These are phyloP conservation scores for Tylopilus sp. DNA, from an alignment of 768 basidiomycete genomes.

Conservation along the genomic window DNA sequence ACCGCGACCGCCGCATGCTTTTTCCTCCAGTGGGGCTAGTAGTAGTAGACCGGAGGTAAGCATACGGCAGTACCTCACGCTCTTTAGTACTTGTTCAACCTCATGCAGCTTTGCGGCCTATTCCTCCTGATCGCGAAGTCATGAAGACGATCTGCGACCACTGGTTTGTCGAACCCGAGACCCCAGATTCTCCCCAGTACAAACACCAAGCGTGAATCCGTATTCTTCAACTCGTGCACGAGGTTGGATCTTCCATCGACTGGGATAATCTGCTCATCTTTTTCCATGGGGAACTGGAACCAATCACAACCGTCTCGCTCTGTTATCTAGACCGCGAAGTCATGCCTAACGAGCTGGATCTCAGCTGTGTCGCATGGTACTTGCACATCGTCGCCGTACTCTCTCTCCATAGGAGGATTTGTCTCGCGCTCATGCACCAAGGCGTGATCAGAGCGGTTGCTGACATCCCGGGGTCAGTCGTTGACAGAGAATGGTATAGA, in stretches of 20 bases:
- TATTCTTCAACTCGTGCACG: slow-evolving; percentile 26
- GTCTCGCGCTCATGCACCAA: slow-evolving; percentile 18
- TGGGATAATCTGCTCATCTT: slow-evolving; percentile 22
- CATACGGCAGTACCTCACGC: too few relatives aligned
- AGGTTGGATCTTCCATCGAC: slow-evolving; percentile 16
- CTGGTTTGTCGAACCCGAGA: slow-evolving; percentile 27
- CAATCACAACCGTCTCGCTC: slow-evolving; percentile 20
- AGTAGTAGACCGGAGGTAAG: too few relatives aligned
- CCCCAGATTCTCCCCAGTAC: slow-evolving; percentile 14
- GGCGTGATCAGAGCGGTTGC: slow-evolving; percentile 23
- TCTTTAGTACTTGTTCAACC: slow-evolving; percentile 25
- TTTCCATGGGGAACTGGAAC: slow-evolving; percentile 18
- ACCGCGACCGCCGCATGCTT: too few relatives aligned
- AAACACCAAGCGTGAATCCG: slow-evolving; percentile 28
- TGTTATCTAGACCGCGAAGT: slow-evolving; percentile 26
- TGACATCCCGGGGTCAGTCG: slow-evolving; percentile 20
- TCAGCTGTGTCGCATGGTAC: slow-evolving; percentile 29
- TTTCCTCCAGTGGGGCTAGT: too few relatives aligned
- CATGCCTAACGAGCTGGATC: slow-evolving; percentile 15
- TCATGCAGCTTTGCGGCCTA: too few relatives aligned
- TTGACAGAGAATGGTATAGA: slow-evolving; percentile 13
- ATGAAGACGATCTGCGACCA: slow-evolving; percentile 28
- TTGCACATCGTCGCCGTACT: slow-evolving; percentile 25
- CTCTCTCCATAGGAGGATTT: slow-evolving; percentile 17
- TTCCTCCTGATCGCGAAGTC: slow-evolving; percentile 24